Conservation (phyloP, 495 filamentous ascomycete genomes). For the Xylaria cubensis region DNA sequence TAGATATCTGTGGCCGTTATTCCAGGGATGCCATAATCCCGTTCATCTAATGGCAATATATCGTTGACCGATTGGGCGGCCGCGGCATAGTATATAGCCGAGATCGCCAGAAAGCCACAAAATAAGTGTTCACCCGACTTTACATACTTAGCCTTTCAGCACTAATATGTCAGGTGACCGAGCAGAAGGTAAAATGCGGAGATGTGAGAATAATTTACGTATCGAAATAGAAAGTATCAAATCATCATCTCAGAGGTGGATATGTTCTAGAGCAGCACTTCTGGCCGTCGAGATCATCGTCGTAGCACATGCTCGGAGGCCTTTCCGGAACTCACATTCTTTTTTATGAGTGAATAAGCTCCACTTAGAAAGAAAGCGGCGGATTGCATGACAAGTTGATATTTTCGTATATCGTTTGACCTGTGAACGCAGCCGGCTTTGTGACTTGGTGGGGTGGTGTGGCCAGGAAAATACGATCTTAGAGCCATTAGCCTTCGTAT, state of each 20-base stretch:
- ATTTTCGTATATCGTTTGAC: not conserved
- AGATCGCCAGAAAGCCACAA: constrained; percentile 7
- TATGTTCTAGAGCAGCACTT: constrained; percentile 3
- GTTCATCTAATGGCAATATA: constrained; percentile 16
- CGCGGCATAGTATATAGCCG: constrained; percentile 19
- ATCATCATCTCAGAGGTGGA: not conserved
- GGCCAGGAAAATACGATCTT: not conserved
- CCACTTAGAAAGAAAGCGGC: not conserved
- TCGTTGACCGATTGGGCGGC: constrained; percentile 11
- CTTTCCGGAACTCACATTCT: not conserved
- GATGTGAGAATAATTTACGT: not conserved
- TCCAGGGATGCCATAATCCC: constrained; percentile 2
- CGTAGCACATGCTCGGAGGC: not conserved
- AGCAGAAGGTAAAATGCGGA: not conserved
- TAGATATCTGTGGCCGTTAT: not conserved
- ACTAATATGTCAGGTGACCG: constrained; percentile 1
- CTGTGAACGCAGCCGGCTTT: not conserved
- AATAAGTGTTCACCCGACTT: not conserved
- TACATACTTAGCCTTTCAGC: constrained; percentile 8
- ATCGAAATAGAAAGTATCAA: not conserved
- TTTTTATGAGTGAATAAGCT: not conserved
- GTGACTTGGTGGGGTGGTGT: not conserved
- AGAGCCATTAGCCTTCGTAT: not conserved
- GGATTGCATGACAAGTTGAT: not conserved
- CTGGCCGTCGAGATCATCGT: not conserved